Evolutionary conservation across 805 yeast species (phyloP), one percentile per base, ranked within the genome.

Genomic region (Torulaspora maleeae): DNA sequence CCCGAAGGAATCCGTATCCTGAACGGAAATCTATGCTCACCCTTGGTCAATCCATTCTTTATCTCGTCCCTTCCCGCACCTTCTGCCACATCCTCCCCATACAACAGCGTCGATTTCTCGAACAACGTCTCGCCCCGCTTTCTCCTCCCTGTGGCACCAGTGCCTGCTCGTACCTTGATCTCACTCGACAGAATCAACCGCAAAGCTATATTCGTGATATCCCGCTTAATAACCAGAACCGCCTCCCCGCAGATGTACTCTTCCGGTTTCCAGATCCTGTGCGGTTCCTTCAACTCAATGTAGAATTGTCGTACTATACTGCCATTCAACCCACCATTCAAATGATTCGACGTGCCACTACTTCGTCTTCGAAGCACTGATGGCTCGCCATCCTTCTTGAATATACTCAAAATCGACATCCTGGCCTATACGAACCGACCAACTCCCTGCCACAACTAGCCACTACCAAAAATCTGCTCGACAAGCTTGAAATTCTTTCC

Each of bases 21-120:
- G 59, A 89, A 90, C 16, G 95, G 95, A 60, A 90, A 89, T 28
- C 86, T 68, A 64, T 89, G 96, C 59, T 86, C 91, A 34, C 96
- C 96, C 56, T 80, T 79, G 15, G 79, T 76, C n/a, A 85, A 61
- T 0, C 86, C 86, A 47, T 63, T 60, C 2, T 47, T 32, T 11
- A 54, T 41, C 3, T 38, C 27, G 9, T 38, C 40, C 28, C 30
- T 27, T 28, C 30, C 39, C 39, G 10, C 40, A 47, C 7, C 55
- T 50, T 34, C 62, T 58, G 27, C 44, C 41, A 39, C 41, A n/a
- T 53, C 58, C 15, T 47, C 65, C 0, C 89, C 89, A 55, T 80
- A 83, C 15, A 83, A 71, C 28, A 70, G 63, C 9, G 80, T 76
- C 10, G 79, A 74, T 59, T 79, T 84, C 41, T 78, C 74, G 62